A percentile compares a stretch with the other conserved stretches of the same genome.
Conservation (phyloP, 192 early-diverging fungal species). For the Mortierella antarctica region DNA sequence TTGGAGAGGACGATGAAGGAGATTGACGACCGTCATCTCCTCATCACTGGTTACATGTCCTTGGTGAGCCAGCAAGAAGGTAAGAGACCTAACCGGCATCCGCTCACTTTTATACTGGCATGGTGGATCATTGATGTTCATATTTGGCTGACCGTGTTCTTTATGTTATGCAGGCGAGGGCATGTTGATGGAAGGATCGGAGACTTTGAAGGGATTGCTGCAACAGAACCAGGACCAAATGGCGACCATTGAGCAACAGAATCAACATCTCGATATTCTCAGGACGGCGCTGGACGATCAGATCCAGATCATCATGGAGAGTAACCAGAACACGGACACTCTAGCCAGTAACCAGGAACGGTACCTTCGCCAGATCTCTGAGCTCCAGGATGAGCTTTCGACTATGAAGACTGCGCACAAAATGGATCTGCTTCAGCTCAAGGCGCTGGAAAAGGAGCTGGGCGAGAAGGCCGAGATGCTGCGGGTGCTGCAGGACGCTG, state of each 20-base stretch:
- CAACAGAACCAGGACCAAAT: constrained; percentile 1
- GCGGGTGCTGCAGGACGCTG: constrained; percentile 1
- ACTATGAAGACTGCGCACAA: not conserved
- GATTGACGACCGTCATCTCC: constrained; percentile 1
- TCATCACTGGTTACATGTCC: constrained; percentile 4
- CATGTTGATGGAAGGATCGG: constrained; percentile 11
- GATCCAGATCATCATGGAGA: constrained; percentile 2
- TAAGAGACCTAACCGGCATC: not conserved
- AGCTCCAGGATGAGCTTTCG: constrained; percentile 2
- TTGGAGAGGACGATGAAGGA: not conserved
- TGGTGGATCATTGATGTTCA: not conserved
- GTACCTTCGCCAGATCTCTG: constrained; percentile 11
- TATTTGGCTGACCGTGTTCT: not conserved
- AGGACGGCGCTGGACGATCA: constrained; percentile 5
- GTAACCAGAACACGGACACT: constrained; percentile 1
- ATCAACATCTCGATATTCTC: constrained; percentile 4
- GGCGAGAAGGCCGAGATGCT: not conserved
- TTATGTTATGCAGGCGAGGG: constrained; percentile 7
- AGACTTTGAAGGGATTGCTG: not conserved
- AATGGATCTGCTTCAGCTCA: not conserved
- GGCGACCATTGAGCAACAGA: not conserved
- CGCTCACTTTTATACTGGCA: not conserved
- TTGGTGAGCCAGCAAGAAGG: constrained; percentile 6
- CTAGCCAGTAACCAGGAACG: constrained; percentile 14
- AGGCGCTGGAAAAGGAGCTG: constrained; percentile 7